phyloP scores from a whole-genome alignment of 2,329 filamentous ascomycete genomes.

The Xylaria sp. region DNA sequence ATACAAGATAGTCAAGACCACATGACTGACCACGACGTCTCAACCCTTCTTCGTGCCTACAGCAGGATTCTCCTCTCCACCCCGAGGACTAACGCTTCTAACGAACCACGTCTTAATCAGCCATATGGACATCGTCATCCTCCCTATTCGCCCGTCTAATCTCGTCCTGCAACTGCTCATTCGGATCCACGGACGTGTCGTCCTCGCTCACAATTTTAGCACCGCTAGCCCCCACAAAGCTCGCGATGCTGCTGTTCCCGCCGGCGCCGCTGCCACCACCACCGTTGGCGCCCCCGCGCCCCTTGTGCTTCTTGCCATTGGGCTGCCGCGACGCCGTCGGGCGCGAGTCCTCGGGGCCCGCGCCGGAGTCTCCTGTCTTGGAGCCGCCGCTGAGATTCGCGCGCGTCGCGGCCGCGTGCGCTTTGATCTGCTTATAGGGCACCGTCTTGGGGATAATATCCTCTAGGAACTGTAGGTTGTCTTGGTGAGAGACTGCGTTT shows the following conservation, averaged over 20 bases:
- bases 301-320: constrained; percentile 55
- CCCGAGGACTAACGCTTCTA: background rate
- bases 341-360: constrained; percentile 29
- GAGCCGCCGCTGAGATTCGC: constrained; percentile 58
- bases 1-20: constrained; percentile 13
- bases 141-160: constrained; percentile 59
- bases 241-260: constrained; percentile 39
- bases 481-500: constrained; percentile 84
- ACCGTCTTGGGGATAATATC: constrained; percentile 91
- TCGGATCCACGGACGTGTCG: constrained; percentile 56
- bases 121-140: constrained; percentile 69
- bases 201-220: constrained; percentile 46
- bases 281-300: constrained; percentile 43
- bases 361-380: constrained; percentile 40
- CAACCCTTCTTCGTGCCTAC: background rate
- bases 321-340: constrained; percentile 44
- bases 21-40: background rate
- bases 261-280: constrained; percentile 24
- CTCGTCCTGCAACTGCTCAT: constrained; percentile 66
- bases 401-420: constrained; percentile 63
- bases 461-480: constrained; percentile 93
- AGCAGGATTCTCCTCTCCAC: background rate
- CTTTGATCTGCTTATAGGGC: constrained; percentile 82
- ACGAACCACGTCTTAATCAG: constrained; percentile 55
- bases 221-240: constrained; percentile 40